Base-by-base conservation (phyloP, 805 yeast species). In the Vanderwaltozyma verrucispora region DNA sequence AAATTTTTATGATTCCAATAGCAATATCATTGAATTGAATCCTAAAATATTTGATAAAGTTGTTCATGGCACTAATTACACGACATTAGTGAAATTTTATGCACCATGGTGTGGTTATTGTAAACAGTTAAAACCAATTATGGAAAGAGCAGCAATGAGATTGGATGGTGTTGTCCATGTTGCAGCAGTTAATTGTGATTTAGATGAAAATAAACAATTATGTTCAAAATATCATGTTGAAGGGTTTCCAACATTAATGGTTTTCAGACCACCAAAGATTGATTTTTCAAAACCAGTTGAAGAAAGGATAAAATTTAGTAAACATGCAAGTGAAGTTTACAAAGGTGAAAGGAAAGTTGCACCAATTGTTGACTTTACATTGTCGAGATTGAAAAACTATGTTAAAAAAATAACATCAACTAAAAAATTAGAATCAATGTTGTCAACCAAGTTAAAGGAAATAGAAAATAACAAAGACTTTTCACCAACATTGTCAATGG, bases 71-170 rank as follows among this genome's bases (percentile, higher is more conserved):
- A 68, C 94, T 2, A 86, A 86, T 54, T 81, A 85, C 50, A 81
- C 94, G 2, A 62, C 95, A 2, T 62, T 87, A 15, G 87, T 86
- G 17, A 87, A 87, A 63, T 88, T 88, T 60, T 88, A 81, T 59
- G 96, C 97, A 4, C 96, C 96, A 28, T 88, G 97, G 97, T 89
- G 98, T 65, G 96, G 96, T 5, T 86, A 89, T 60, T 89, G 98
- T 62, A 71, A 77, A 50, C 71, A 75, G 40, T 64, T 89, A 35
- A 73, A 76, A 41, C 78, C 81, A 3, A 75, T 74, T 2, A 80
- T 68, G 58, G 64, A 67, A 34, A 78, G 78, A 51, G 74, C 79
- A 12, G 94, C 83, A 6, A 73, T 72, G 36, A 57, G 63, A 21
- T 63, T 83, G 6, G 70, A 72, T 21, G 74, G 72, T 6, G 60